Evolutionary conservation across 805 yeast genomes (phyloP), one percentile per base, ranked within the genome.

Genomic region (Suhomyces prunicola): DNA sequence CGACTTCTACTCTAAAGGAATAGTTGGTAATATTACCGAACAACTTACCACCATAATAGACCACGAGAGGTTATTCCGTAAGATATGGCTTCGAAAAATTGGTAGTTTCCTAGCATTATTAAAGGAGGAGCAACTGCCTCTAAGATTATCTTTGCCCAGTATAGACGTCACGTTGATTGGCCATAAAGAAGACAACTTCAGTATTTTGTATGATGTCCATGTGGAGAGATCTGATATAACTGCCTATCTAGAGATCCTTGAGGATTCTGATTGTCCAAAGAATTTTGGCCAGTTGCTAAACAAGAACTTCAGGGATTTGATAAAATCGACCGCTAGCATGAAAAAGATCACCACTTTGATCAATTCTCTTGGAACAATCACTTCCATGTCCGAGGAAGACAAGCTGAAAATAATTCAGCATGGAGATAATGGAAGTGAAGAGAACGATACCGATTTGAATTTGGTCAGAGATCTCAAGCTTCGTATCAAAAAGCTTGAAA

Each of bases 401-500:
- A 50, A 52, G 44, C 61, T 55, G 59, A 60, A 54, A 35, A 42
- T 58, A 3, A 44, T 53, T 24, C 40, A 54, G 47, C 31, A 53
- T 49, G 22, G 49, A 24, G 48, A 60, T 55, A 17, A 17, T 17
- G 56, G 54, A 31, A 60, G 48, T 12, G 58, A 54, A 50, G 68
- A 62, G 36, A 59, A 51, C 3, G 83, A 77, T 15, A 57, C 59
- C 31, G 76, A 74, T 54, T 57, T 72, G 44, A 71, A 65, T 44
- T 61, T 79, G 10, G 71, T 87, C 9, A 77, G 77, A 57, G 89
- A 88, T 0, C 86, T 90, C 57, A 86, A 86, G 64, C 68, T 81
- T 9, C 73, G 96, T 50, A 88, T 93, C 41, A 83, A 82, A 56
- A 87, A 87, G 59, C 76, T 93, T 50, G 97, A 91, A 60, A 86